phyloP scores from a whole-genome alignment of 768 basidiomycete species.

The Cyathus striatus region DNA sequence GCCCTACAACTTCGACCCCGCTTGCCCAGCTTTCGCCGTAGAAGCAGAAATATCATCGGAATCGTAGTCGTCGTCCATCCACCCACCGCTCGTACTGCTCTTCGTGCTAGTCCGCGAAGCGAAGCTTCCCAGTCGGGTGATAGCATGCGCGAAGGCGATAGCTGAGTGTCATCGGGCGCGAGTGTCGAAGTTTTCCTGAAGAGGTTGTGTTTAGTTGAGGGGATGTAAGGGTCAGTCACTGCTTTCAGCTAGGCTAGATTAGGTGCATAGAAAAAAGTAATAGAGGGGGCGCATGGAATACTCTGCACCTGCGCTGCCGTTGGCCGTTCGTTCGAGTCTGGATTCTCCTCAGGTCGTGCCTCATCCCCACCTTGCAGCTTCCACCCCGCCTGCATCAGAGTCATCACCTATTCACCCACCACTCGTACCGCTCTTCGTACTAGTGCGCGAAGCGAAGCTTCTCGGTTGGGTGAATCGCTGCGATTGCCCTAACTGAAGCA shows the following conservation, averaged over 20 bases:
- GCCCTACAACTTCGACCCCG: background rate
- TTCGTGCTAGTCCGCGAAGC: conserved; percentile 17
- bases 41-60: conserved; percentile 16
- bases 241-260: background rate
- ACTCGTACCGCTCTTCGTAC: conserved; percentile 22
- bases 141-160: conserved; percentile 46
- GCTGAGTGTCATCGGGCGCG: conserved; percentile 69
- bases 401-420: conserved; percentile 20
- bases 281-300: conserved; percentile 46
- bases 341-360: conserved; percentile 62
- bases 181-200: conserved; percentile 74
- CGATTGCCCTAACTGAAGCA: conserved; percentile 38
- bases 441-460: conserved; percentile 16
- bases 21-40: background rate
- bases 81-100: conserved; percentile 28
- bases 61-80: conserved; percentile 23
- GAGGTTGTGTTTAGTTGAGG: conserved; percentile 73
- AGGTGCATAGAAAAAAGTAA: background rate
- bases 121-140: conserved; percentile 32
- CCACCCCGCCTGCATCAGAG: too few relatives aligned
- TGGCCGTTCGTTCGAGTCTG: conserved; percentile 66
- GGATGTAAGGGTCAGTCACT: conserved; percentile 72
- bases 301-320: conserved; percentile 68
- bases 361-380: background rate
- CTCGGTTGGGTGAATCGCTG: conserved; percentile 33